Conservation (phyloP, 139 green algal species). For the Chlorella vulgaris region DNA sequence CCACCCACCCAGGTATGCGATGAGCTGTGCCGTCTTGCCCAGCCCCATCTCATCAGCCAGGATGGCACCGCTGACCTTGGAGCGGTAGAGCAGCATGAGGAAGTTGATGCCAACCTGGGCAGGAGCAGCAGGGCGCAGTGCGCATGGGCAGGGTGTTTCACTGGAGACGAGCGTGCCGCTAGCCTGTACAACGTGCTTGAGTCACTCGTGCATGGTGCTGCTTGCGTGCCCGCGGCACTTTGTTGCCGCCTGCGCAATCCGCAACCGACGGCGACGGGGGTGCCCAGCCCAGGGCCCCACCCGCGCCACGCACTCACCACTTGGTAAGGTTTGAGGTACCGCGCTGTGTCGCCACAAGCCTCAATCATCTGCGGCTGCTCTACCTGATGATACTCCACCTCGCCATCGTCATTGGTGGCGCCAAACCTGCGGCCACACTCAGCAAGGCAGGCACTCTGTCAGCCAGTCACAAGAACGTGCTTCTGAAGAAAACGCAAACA, state of each 20-base stretch:
- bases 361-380: conserved; percentile 50
- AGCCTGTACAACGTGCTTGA: too few relatives aligned
- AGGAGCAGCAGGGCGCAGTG: neutral
- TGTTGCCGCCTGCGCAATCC: too few relatives aligned
- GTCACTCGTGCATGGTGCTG: too few relatives aligned
- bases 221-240: too few relatives aligned
- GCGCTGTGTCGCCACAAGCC: conserved; percentile 60
- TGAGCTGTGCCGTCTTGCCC: conserved; percentile 90
- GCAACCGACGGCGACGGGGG: too few relatives aligned
- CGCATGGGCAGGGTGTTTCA: neutral
- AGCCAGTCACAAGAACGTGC: neutral
- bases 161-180: too few relatives aligned
- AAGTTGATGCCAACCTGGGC: conserved; percentile 94
- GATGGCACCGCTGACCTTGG: conserved; percentile 75
- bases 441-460: neutral
- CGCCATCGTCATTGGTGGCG: conserved; percentile 29
- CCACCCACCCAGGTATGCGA: conserved; percentile 79
- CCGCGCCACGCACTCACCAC: too few relatives aligned
- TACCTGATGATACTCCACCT: conserved; percentile 30
- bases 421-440: conserved; percentile 13
- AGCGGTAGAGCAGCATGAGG: conserved; percentile 81
- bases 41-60: conserved; percentile 73
- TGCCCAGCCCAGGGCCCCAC: too few relatives aligned
- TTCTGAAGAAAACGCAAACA: too few relatives aligned
- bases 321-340: conserved; percentile 89